Percentiles rank a stretch among this genome's conserved stretches.
phyloP scores from a whole-genome alignment of 2,329 filamentous ascomycete species.

The Colletotrichum sojae region DNA sequence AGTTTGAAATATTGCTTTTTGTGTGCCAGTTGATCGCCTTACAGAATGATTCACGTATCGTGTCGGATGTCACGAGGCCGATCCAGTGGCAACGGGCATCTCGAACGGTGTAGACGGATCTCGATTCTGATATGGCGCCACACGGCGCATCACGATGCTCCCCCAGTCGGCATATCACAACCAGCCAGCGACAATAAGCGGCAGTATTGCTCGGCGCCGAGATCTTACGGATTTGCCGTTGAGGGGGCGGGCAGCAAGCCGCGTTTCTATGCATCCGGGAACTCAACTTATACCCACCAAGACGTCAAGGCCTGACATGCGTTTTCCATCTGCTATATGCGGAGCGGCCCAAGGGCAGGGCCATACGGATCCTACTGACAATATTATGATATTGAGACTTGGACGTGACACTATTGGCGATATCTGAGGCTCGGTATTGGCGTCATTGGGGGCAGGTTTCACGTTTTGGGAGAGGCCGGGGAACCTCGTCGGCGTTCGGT shows the following conservation, averaged over 20 bases:
- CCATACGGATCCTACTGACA: background rate
- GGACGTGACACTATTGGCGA: background rate
- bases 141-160: too few species aligned
- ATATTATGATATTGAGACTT: background rate
- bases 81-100: slow-evolving; percentile 1
- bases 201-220: background rate
- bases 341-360: background rate
- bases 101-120: background rate
- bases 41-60: slow-evolving; percentile 5
- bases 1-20: background rate
- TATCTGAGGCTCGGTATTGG: background rate
- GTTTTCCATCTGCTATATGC: background rate
- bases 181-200: background rate
- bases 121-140: background rate
- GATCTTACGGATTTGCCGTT: background rate
- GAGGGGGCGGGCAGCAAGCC: too few species aligned
- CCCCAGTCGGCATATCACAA: background rate
- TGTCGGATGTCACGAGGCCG: slow-evolving; percentile 5
- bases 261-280: too few species aligned
- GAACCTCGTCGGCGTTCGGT: slow-evolving; percentile 18
- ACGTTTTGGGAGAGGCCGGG: slow-evolving; percentile 16
- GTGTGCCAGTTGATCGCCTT: background rate
- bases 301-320: background rate
- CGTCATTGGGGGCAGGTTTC: slow-evolving; percentile 30
- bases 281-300: background rate